Evolutionary conservation across 1,139 yeast genomes (phyloP).

Genomic region (Saccharomycopsis crataegensis): DNA sequence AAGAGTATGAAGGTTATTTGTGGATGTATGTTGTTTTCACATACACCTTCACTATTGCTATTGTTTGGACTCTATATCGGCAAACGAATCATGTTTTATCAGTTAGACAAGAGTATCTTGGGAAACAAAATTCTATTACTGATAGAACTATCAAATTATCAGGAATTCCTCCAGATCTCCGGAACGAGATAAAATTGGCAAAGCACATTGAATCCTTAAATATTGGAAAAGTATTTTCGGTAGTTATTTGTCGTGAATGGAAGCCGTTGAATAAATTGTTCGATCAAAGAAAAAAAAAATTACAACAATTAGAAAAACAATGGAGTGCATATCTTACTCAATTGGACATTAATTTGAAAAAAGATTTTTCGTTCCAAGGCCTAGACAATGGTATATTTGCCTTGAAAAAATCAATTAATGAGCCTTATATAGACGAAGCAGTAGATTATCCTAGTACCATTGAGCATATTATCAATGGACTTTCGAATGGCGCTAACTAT

Average conservation of each 20-base stretch:
- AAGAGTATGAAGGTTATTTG: conserved; percentile 35
- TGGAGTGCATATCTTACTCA: conserved; percentile 70
- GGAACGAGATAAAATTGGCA: conserved; percentile 61
- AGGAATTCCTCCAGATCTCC: conserved; percentile 80
- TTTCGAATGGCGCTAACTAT: not conserved
- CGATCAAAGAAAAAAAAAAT: conserved; percentile 45
- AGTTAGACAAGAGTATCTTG: conserved; percentile 76
- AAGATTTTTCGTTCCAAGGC: conserved; percentile 11
- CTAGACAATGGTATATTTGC: conserved; percentile 16
- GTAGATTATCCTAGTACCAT: not conserved
- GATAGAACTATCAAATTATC: conserved; percentile 86
- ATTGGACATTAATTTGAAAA: conserved; percentile 5
- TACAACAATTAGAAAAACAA: conserved; percentile 55
- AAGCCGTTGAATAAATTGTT: conserved; percentile 58
- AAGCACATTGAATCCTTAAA: conserved; percentile 70
- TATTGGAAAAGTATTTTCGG: conserved; percentile 70
- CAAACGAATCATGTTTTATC: conserved; percentile 68
- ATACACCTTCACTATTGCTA: conserved; percentile 68
- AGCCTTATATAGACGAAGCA: not conserved
- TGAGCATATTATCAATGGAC: conserved; percentile 1
- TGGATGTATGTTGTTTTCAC: conserved; percentile 89
- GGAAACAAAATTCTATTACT: conserved; percentile 82
- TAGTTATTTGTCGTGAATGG: conserved; percentile 86
- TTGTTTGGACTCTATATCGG: conserved; percentile 52
- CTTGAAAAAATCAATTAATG: not conserved